Evolutionary conservation across 2,329 filamentous ascomycete genomes (phyloP).

Genomic region (Drechslera avenae): DNA sequence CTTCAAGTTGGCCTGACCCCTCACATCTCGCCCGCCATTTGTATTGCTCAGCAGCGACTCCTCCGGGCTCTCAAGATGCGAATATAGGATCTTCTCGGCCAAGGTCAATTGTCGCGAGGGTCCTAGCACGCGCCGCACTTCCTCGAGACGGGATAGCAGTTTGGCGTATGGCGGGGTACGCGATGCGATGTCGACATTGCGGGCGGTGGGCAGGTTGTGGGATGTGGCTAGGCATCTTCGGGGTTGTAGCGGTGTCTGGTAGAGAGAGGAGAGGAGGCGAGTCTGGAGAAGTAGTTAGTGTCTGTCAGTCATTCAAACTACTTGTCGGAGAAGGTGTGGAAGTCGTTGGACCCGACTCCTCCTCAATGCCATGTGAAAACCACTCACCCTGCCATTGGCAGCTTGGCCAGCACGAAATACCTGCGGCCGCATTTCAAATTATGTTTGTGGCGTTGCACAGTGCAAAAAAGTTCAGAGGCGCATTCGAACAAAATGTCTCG

Average conservation of each 20-base stretch:
- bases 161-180: slow-evolving; percentile 80
- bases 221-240: slow-evolving; percentile 44
- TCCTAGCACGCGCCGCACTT: slow-evolving; percentile 76
- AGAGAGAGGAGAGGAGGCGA: slow-evolving; percentile 28
- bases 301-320: not conserved
- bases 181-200: slow-evolving; percentile 52
- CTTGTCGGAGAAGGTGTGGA: no score
- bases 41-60: slow-evolving; percentile 84
- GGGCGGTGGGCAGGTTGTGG: slow-evolving; percentile 31
- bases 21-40: slow-evolving; percentile 80
- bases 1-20: slow-evolving; percentile 90
- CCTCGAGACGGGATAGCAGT: slow-evolving; percentile 75
- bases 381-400: slow-evolving; percentile 42
- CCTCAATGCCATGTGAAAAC: not conserved
- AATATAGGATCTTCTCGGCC: slow-evolving; percentile 98
- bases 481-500: slow-evolving; percentile 34
- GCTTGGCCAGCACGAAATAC: slow-evolving; percentile 39
- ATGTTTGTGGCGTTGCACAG: slow-evolving; percentile 24
- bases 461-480: slow-evolving; percentile 19
- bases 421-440: slow-evolving; percentile 43
- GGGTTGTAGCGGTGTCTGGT: slow-evolving; percentile 16
- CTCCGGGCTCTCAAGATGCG: slow-evolving; percentile 87
- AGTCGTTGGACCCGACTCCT: not conserved
- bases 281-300: slow-evolving; percentile 26
- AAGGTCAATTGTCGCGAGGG: slow-evolving; percentile 71